Evolutionary conservation across 768 basidiomycete species (phyloP), one percentile per base, ranked within the genome.

Genomic region (Suillus occidentalis): DNA sequence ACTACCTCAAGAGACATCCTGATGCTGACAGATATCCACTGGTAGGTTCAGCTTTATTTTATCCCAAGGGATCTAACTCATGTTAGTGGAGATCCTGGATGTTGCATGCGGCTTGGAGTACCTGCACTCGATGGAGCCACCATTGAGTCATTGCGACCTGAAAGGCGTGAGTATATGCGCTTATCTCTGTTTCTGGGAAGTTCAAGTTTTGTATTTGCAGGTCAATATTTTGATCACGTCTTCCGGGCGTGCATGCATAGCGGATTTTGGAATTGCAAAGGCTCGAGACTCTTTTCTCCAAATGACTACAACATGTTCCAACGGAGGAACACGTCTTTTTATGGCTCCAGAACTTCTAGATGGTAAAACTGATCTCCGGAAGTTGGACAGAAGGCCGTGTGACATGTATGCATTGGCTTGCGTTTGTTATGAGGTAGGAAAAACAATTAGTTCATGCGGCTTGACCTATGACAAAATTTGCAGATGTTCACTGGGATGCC

Each of bases 211-310:
- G 25, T 70, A 71, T 70, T 12, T 43, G 0, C 63, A 83, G 83
- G 79, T 76, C 16, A 85, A 85, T 63, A 81, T 86, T 55, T 76
- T 85, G 25, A 76, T 85, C 20, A 80, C 80, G 6, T 72, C 68
- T 6, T 66, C 73, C 14, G 76, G 76, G 16, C 72, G 74, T 31
- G 85, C 84, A 13, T 83, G 82, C 62, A 73, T 85, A 5, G 80
- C 84, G 34, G 84, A 85, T 68, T 85, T 85, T 61, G 84, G 84
- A 18, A 72, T 85, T 28, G 65, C 18, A 10, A 71, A 68, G 0
- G 47, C 73, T 72, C 28, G 71, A 72, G 60, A 55, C 57, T 1
- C 68, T 16, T 56, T 55, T 14, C 60, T 69, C 9, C 65, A 42
- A n/a, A 66, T 68, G 4, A 60, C 65, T 14, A 43, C 67, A 13